Base-by-base conservation (phyloP, 2,329 filamentous ascomycete genomes). In the Orbilia oligospora region DNA sequence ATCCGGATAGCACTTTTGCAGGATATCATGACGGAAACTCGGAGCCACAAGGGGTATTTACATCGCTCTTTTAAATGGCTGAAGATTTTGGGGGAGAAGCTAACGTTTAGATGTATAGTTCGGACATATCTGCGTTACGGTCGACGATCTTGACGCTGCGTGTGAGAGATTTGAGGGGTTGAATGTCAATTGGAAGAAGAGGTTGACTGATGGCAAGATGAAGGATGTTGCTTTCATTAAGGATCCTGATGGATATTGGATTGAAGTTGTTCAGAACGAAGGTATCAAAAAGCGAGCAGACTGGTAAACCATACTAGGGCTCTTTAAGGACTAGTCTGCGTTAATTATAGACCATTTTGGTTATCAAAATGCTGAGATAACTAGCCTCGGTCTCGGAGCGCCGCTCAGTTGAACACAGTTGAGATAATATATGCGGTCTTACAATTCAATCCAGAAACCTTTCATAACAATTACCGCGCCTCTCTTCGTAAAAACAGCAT, bases 161-260 rank as follows among this genome's bases (percentile, higher is more conserved):
- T 97, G 95, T 85, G 86, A 91, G 83, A 89, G 94, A 14, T 94
- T 98, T 81, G 96, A 98, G 84, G 89, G 90, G 70, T 86, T 93
- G 83, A 89, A 91, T 5, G 92, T 95, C 70, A 91, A 89, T 85
- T 99, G 94, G 93, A 97, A 97, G 90, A 98, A 98, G 90, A 89
- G 93, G 81, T 88, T 98, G 79, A 97, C 93, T 1, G 95, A 98
- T 80, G 95, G 95, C 1, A 87, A 89, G 55, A 81, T 97, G 94
- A 95, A 93, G 88, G 93, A 96, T 81, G 91, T 98, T 68, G 96
- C 96, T 0, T 98, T 98, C 83, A 86, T 98, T 56, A 87, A 97
- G 58, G 95, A 95, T 81, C 94, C 94, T 0, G 94, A 97, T 85
- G 89, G 89, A 61, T 97, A 97, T 86, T 97, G 92, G 93, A 88